Evolutionary conservation across 768 basidiomycete genomes (phyloP), one percentile per base, ranked within the genome.

Genomic region (Trametes cubensis): DNA sequence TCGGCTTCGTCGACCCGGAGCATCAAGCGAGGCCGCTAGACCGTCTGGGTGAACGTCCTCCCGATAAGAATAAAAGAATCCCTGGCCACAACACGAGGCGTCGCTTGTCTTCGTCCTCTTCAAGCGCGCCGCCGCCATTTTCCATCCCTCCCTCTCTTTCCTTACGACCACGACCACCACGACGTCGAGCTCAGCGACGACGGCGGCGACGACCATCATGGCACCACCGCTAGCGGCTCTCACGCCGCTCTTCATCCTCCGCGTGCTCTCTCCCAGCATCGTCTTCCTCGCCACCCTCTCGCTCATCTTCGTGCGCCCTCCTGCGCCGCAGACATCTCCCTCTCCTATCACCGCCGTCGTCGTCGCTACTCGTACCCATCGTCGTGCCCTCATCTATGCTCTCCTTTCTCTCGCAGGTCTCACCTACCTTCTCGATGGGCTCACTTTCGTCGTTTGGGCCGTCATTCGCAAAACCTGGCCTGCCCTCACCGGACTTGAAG

Each of bases 291-390:
- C 85, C 21, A 78, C 86, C 26, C 69, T 90, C 57, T 86, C 89
- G 61, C 79, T 92, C 45, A 64, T 89, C 61, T 76, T 80, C 53
- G 73, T 79, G 45, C 81, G 78, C 65, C 79, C 76, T 7, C 82
- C 81, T 1, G 69, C 66, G 8, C 41, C 49, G 38, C 58, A 64
- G 50, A 51, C 58, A 28, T 74, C 77, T 20, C 74, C 81, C 38
- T 88, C 87, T 45, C 85, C 85, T 66, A 92, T 94, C 71, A 90
- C 86, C 41, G 76, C 87, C 55, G 90, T 94, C 72, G 85, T 93
- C 74, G 85, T 92, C 71, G 82, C 87, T 58, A 83, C 81, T 59
- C 79, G 82, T 62, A 79, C 87, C 55, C 94, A 94, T 44, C 88
- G 95, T 70, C 85, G 89, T 61, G 82, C 82, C 44, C 75, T 87